Conservation (phyloP, 164 flowering plant genomes). For the Aristolochia californica region DNA sequence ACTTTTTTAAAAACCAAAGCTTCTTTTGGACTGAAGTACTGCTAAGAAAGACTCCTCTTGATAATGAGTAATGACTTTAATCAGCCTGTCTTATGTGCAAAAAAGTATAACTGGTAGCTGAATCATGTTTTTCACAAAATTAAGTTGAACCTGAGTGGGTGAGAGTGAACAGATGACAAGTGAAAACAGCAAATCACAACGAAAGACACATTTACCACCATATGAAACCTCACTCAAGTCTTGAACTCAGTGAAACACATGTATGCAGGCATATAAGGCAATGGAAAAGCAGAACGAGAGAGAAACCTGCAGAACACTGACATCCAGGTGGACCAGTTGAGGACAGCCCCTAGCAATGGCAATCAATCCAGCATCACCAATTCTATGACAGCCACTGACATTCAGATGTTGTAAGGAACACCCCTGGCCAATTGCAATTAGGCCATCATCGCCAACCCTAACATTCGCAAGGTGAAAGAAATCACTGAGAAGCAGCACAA, state of each 20-base stretch:
- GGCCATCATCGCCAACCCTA: conserved; percentile 89
- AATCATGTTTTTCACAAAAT: no score
- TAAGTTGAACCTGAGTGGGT: no score
- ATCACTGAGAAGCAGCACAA: background rate
- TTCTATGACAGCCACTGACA: conserved; percentile 82
- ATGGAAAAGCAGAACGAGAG: conserved; percentile 13
- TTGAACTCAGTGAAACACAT: no score
- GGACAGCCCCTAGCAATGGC: conserved; percentile 89
- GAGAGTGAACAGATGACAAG: no score
- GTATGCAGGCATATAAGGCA: background rate
- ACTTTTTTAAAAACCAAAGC: no score
- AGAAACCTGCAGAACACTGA: conserved; percentile 77
- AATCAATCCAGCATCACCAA: conserved; percentile 73
- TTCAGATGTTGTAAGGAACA: conserved; percentile 61
- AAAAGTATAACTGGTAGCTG: no score
- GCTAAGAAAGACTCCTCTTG: no score
- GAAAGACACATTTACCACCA: background rate
- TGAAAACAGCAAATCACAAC: background rate
- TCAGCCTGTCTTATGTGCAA: no score
- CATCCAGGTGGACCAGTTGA: conserved; percentile 51
- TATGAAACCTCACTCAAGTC: background rate
- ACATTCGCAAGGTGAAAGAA: conserved; percentile 6
- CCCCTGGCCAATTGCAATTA: conserved; percentile 67
- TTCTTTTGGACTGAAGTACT: no score
- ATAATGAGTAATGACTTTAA: no score